A percentile compares a stretch with the other conserved stretches of the same genome.
Evolutionary conservation across 2,329 filamentous ascomycete species (phyloP).

Genomic region (Microdochium nivale): DNA sequence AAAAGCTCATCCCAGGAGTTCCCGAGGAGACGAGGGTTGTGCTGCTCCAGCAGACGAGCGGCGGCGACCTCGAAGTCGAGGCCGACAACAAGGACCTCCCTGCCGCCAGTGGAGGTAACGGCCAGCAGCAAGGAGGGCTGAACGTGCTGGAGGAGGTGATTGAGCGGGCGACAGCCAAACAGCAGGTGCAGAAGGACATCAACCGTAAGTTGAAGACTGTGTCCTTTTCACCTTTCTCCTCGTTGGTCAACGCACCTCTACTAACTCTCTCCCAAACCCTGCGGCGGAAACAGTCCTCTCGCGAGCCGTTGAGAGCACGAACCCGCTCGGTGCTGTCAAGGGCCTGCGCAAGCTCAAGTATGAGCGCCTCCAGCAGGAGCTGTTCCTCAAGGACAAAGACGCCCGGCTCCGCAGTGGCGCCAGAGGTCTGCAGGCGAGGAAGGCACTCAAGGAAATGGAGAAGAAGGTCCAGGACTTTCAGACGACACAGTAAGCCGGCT

Average conservation of each 20-base stretch:
- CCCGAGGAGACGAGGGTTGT: slow-evolving; percentile 56
- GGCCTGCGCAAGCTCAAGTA: slow-evolving; percentile 55
- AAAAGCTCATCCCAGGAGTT: slow-evolving; percentile 71
- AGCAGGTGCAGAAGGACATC: slow-evolving; percentile 52
- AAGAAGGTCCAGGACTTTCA: slow-evolving; percentile 52
- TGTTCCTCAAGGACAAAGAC: slow-evolving; percentile 65
- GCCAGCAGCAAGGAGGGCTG: slow-evolving; percentile 8
- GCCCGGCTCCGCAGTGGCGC: slow-evolving; percentile 67
- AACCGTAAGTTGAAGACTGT: slow-evolving; percentile 31
- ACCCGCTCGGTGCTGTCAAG: slow-evolving; percentile 48
- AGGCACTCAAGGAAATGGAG: slow-evolving; percentile 62
- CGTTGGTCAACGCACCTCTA: no score
- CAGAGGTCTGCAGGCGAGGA: slow-evolving; percentile 66
- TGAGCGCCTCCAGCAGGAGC: slow-evolving; percentile 49
- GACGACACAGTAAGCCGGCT: slow-evolving; percentile 30
- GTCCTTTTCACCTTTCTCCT: no score
- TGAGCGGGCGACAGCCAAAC: slow-evolving; percentile 46
- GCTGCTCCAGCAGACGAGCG: slow-evolving; percentile 59
- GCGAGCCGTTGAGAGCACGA: slow-evolving; percentile 47
- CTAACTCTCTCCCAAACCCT: no score
- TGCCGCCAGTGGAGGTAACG: not conserved
- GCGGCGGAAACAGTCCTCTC: no score
- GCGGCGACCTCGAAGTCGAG: slow-evolving; percentile 17
- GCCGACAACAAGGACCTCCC: slow-evolving; percentile 2
- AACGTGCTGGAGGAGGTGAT: slow-evolving; percentile 61